Evolutionary conservation across 1,139 yeast genomes (phyloP), one percentile per base, ranked within the genome.

Genomic region (Kodamaea ohmeri): DNA sequence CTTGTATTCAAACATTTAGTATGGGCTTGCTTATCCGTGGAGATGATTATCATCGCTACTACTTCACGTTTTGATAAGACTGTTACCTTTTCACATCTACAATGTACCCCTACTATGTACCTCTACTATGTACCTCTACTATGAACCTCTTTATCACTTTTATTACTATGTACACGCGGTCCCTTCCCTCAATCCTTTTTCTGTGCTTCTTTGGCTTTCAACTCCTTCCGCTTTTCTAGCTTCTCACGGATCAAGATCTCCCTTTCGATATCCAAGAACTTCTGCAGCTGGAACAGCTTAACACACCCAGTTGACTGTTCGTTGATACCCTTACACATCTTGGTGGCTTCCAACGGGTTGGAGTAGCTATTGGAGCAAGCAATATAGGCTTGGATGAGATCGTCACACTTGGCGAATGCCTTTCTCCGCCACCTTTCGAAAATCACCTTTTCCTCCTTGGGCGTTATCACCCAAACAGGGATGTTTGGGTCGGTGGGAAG

Each of bases 391-490:
- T 69, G 70, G 36, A 85, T 88, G 42, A 72, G 65, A 25, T 73
- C 81, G 51, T 83, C 89, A 59, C 97, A 89, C 45, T 67, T 64
- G 35, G 74, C 71, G 64, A 88, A 85, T 0, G 96, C 79, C 56
- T 74, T 75, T 45, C 73, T 78, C 60, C 88, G 84, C 80, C 94
- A 81, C 51, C 88, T 75, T 50, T 79, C 81, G 49, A 88, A 78
- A 25, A 88, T 80, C 48, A 82, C 78, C 61, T 83, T 83, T 56
- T 89, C 97, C 56, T 89, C 97, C 49, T 76, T 75, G 3, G 96
- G 96, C 0, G 94, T 79, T 29, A 89, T 68, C 50, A 87, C 76
- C 97, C 97, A 89, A 11, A 79, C 68, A 1, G 96, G 96, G 31
- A 85, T 61, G 47, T 62, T 64, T 20, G 75, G 75, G 49, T 71